phyloP scores from a whole-genome alignment of 2,329 filamentous ascomycete genomes.

The Gaeumannomyces tritici region DNA sequence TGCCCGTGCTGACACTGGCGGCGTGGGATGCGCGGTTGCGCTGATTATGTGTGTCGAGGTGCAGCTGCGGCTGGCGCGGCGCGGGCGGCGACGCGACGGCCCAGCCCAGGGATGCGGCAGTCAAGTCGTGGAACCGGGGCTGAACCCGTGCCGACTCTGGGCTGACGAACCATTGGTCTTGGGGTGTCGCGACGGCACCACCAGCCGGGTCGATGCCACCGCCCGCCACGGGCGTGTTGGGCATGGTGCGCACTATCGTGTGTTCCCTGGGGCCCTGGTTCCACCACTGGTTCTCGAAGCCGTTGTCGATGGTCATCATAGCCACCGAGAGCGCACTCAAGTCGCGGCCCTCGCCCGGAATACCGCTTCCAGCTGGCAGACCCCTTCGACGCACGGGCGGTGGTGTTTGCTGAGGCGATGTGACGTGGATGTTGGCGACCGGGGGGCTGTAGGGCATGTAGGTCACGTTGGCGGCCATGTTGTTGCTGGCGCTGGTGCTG shows the following conservation, averaged over 20 bases:
- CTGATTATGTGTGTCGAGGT: background rate
- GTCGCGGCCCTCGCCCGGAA: constrained; percentile 23
- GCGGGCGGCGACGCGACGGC: constrained; percentile 11
- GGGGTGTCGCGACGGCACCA: constrained; percentile 1
- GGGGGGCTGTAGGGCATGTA: constrained; percentile 3
- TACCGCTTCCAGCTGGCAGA: background rate
- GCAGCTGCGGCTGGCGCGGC: background rate
- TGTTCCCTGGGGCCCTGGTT: constrained; percentile 31
- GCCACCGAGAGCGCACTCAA: constrained; percentile 40
- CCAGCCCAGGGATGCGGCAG: constrained; percentile 17
- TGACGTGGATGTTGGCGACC: constrained; percentile 1
- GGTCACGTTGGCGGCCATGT: background rate
- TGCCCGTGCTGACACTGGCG: constrained; percentile 4
- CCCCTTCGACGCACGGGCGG: background rate
- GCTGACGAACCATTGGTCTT: constrained; percentile 1
- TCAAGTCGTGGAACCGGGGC: constrained; percentile 4
- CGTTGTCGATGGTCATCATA: constrained; percentile 48
- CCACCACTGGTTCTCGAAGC: constrained; percentile 50
- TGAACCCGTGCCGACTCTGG: background rate
- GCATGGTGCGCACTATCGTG: constrained; percentile 13
- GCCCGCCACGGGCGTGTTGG: constrained; percentile 14
- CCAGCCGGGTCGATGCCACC: constrained; percentile 4
- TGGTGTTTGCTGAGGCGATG: background rate
- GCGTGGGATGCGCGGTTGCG: background rate
- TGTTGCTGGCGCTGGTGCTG: constrained; percentile 2